Conservation (phyloP, 805 yeast genomes). For the Tetrapisispora phaffii region DNA sequence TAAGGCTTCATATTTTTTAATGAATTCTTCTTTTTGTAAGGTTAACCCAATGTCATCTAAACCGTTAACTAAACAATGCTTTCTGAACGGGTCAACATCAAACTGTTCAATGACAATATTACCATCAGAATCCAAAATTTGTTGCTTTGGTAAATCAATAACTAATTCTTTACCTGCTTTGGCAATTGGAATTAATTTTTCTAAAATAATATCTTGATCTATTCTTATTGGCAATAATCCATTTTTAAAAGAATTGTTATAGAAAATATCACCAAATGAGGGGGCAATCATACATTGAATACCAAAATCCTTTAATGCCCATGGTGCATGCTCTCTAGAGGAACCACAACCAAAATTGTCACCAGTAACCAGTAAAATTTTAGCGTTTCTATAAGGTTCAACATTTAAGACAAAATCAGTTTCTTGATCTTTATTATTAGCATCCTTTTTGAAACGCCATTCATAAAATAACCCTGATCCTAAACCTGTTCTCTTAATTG, state of each 20-base stretch:
- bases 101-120: constrained; percentile 73
- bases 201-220: constrained; percentile 63
- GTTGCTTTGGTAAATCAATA: constrained; percentile 81
- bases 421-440: constrained; percentile 57
- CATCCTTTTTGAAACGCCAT: constrained; percentile 61
- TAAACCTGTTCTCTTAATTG: constrained; percentile 95
- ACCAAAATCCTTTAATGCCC: constrained; percentile 98
- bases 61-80: constrained; percentile 89
- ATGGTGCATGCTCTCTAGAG: constrained; percentile 98
- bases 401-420: constrained; percentile 90
- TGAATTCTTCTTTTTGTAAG: constrained; percentile 74
- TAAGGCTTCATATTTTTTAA: constrained; percentile 58
- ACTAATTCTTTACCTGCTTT: constrained; percentile 56
- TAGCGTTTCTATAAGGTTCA: constrained; percentile 69
- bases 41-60: constrained; percentile 96
- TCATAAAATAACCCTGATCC: constrained; percentile 85
- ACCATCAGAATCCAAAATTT: constrained; percentile 55
- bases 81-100: constrained; percentile 84
- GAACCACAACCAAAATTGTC: constrained; percentile 99
- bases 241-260: constrained; percentile 93
- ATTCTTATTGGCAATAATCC: constrained; percentile 88
- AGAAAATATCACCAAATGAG: constrained; percentile 95
- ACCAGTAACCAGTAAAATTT: constrained; percentile 84
- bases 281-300: constrained; percentile 94
- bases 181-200: constrained; percentile 74